Evolutionary conservation across 1,139 yeast genomes (phyloP).

Genomic region (Debaryomycetaceae sp.): DNA sequence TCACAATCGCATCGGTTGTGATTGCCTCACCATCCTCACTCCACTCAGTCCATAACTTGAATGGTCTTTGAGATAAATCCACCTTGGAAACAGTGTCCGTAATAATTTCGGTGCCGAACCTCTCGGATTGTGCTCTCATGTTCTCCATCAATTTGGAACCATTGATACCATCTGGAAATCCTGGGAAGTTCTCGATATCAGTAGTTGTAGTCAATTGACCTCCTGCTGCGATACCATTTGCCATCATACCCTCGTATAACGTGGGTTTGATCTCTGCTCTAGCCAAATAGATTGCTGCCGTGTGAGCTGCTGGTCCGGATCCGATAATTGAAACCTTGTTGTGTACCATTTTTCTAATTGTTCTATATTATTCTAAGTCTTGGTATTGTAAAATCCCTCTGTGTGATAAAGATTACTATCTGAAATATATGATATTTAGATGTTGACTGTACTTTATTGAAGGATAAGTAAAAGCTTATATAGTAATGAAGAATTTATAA

Average conservation of each 20-base stretch:
- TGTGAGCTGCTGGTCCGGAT: slow-evolving; percentile 99
- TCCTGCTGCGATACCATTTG: slow-evolving; percentile 98
- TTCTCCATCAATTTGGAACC: slow-evolving; percentile 89
- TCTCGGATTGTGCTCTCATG: slow-evolving; percentile 83
- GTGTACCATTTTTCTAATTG: slow-evolving; percentile 63
- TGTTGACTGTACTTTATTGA: too few species aligned
- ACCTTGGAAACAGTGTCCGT: slow-evolving; percentile 93
- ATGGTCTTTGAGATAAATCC: slow-evolving; percentile 81
- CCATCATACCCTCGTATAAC: slow-evolving; percentile 92
- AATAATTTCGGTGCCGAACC: slow-evolving; percentile 89
- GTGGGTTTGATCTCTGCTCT: slow-evolving; percentile 96
- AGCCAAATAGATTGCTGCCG: slow-evolving; percentile 95
- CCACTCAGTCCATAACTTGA: slow-evolving; percentile 96
- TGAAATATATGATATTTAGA: too few species aligned
- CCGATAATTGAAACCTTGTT: slow-evolving; percentile 90
- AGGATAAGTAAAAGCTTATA: too few species aligned
- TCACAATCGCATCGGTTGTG: slow-evolving; percentile 86
- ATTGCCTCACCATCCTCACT: slow-evolving; percentile 84
- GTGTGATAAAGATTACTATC: too few species aligned
- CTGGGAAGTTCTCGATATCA: slow-evolving; percentile 96
- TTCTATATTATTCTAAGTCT: slow-evolving; percentile 1
- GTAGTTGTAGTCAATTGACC: slow-evolving; percentile 98
- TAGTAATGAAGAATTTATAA: not conserved
- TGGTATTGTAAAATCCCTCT: not conserved
- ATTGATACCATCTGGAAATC: slow-evolving; percentile 91